Evolutionary conservation across 2,329 filamentous ascomycete genomes (phyloP).

Genomic region (Colletotrichum sp.): DNA sequence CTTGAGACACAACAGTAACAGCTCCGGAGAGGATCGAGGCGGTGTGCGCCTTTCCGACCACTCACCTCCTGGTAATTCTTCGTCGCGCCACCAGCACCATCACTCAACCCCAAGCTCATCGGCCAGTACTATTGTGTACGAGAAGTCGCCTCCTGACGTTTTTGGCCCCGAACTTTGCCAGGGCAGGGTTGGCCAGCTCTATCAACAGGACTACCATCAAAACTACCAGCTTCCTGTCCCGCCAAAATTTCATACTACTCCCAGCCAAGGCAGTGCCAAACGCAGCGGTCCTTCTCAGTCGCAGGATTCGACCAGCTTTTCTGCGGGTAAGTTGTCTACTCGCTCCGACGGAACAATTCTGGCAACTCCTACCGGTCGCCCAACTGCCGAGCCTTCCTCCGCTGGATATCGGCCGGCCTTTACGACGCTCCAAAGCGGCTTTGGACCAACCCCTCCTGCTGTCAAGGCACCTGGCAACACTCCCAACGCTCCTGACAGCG

Average conservation of each 20-base stretch:
- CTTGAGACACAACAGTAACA: not conserved
- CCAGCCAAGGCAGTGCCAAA: not conserved
- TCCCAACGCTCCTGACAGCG: not conserved
- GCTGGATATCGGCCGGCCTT: not conserved
- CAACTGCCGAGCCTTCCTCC: not conserved
- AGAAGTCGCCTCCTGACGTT: slow-evolving; percentile 6
- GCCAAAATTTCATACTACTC: not conserved
- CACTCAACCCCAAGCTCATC: slow-evolving; percentile 1
- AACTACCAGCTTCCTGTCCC: slow-evolving; percentile 6
- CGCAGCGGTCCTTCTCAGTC: not conserved
- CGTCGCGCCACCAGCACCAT: not conserved
- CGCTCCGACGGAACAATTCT: not conserved
- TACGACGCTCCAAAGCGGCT: not conserved
- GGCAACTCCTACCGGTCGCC: not conserved
- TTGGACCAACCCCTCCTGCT: not conserved
- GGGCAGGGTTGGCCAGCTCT: not conserved
- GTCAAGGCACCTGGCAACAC: not conserved
- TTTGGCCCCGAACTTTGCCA: not conserved
- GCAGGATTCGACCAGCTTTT: not conserved
- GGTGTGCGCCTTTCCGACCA: slow-evolving; percentile 16
- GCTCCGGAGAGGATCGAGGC: not conserved
- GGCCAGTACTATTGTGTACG: not conserved
- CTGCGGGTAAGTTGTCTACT: not conserved
- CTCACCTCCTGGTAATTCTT: not conserved
- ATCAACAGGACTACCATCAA: not conserved